phyloP scores from a whole-genome alignment of 2,329 filamentous ascomycete species.

The Apiospora koreana region DNA sequence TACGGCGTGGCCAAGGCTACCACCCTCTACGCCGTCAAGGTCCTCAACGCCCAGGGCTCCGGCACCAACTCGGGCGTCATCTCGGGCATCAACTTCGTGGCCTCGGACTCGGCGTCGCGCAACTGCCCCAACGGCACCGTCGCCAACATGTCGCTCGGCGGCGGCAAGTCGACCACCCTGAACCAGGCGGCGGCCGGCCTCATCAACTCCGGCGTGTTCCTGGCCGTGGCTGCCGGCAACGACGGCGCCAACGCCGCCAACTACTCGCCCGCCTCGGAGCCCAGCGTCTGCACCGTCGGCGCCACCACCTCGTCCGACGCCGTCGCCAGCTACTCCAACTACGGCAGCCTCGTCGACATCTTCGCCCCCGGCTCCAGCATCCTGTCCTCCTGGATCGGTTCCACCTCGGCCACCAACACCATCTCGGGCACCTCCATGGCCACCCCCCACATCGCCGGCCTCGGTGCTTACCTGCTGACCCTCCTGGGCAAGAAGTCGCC shows the following conservation, averaged over 20 bases:
- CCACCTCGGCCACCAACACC: conserved; percentile 36
- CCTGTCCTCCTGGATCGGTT: conserved; percentile 21
- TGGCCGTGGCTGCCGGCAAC: conserved; percentile 60
- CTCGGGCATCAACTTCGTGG: conserved; percentile 45
- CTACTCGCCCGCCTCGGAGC: conserved; percentile 50
- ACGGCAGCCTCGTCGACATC: conserved; percentile 49
- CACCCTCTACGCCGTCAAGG: conserved; percentile 45
- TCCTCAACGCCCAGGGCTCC: conserved; percentile 39
- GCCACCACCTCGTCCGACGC: conserved; percentile 42
- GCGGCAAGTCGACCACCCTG: conserved; percentile 43
- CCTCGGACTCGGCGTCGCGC: conserved; percentile 34
- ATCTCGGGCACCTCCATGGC: conserved; percentile 50
- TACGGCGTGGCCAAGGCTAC: conserved; percentile 50
- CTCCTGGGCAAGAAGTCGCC: conserved; percentile 43
- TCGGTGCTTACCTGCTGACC: conserved; percentile 43
- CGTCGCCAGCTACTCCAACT: conserved; percentile 54
- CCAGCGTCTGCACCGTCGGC: conserved; percentile 54
- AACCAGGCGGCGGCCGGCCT: conserved; percentile 52
- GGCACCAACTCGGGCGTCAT: conserved; percentile 43
- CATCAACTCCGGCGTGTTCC: conserved; percentile 48
- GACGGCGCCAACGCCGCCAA: conserved; percentile 42
- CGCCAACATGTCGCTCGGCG: conserved; percentile 60
- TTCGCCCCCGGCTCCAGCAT: conserved; percentile 44
- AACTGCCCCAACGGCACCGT: conserved; percentile 47
- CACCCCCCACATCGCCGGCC: conserved; percentile 35